A percentile compares a stretch with the other conserved stretches of the same genome.
phyloP scores from a whole-genome alignment of 192 early-diverging fungal species.

The Borealophlyctis nickersoniae region DNA sequence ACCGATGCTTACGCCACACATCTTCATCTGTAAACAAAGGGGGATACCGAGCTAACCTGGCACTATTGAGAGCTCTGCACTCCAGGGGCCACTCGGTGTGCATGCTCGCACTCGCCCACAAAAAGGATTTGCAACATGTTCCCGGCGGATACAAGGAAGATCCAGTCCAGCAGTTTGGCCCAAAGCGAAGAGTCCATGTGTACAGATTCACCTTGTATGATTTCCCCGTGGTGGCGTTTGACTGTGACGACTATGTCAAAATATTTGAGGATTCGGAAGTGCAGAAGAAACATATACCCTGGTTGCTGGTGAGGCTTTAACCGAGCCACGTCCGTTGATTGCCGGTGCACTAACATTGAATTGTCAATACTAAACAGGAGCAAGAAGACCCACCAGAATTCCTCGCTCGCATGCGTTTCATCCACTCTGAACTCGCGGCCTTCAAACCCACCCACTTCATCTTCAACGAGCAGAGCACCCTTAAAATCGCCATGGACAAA shows the following conservation, averaged over 20 bases:
- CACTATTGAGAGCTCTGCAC: slow-evolving; percentile 21
- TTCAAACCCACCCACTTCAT: slow-evolving; percentile 25
- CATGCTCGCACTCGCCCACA: slow-evolving; percentile 21
- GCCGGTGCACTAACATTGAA: not conserved
- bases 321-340: not conserved
- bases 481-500: slow-evolving; percentile 26
- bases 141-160: not conserved
- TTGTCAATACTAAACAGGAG: not conserved
- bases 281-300: not conserved
- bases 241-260: slow-evolving; percentile 9
- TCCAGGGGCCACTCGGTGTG: slow-evolving; percentile 12
- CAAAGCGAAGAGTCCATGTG: not conserved
- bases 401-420: slow-evolving; percentile 5
- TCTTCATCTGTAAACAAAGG: no score
- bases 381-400: slow-evolving; percentile 7
- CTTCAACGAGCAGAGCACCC: slow-evolving; percentile 18
- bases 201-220: slow-evolving; percentile 15
- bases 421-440: slow-evolving; percentile 4
- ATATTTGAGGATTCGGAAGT: slow-evolving; percentile 1
- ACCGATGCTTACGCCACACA: no score
- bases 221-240: slow-evolving; percentile 18
- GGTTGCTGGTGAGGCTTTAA: slow-evolving; percentile 13
- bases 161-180: not conserved
- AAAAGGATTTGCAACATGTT: slow-evolving; percentile 6
- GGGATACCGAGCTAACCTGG: slow-evolving; percentile 25